Evolutionary conservation across 2,329 filamentous ascomycete genomes (phyloP).

Genomic region (Xylariaceae sp.): DNA sequence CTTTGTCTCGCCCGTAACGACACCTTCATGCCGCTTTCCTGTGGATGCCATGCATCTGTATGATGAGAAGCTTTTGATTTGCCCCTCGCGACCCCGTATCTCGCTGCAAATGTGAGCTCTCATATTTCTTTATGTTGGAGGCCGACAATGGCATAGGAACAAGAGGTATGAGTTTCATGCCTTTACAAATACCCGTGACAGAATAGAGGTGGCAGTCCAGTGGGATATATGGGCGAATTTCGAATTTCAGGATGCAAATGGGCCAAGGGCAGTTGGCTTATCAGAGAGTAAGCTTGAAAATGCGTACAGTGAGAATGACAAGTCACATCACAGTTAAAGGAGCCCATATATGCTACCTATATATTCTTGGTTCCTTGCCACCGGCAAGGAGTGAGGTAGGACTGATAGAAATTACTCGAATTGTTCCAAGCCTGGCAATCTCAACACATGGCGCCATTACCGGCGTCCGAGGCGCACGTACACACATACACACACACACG

Average conservation of each 20-base stretch:
- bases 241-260: background rate
- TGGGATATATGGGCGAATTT: background rate
- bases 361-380: slow-evolving; percentile 8
- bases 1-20: slow-evolving; percentile 8
- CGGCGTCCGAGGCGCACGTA: background rate
- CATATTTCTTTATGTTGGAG: slow-evolving; percentile 5
- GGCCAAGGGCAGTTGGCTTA: background rate
- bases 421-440: background rate
- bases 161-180: no score
- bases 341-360: slow-evolving; percentile 6
- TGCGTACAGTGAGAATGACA: background rate
- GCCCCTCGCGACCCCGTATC: background rate
- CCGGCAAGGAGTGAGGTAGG: background rate
- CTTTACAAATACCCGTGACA: background rate
- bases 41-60: slow-evolving; percentile 6
- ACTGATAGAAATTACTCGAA: background rate
- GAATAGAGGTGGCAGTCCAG: background rate
- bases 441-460: background rate
- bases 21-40: slow-evolving; percentile 19
- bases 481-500: background rate
- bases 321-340: background rate
- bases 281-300: background rate
- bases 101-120: slow-evolving; percentile 13
- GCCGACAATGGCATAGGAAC: slow-evolving; percentile 5
- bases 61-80: slow-evolving; percentile 10